Conservation (phyloP, 176 grass and related monocot species). For the Lolium multiflorum region DNA sequence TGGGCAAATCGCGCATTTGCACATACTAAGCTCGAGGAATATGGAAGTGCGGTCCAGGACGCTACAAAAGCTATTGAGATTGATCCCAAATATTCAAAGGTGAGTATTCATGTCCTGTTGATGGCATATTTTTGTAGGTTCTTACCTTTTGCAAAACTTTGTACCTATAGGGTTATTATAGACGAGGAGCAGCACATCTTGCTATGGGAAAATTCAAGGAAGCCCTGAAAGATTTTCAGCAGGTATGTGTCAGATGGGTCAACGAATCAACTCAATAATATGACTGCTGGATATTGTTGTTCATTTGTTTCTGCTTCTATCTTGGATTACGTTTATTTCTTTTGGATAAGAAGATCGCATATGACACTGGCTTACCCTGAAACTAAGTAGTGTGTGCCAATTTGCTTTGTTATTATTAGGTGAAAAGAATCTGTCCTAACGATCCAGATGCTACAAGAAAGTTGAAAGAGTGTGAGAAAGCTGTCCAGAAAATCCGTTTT, state of each 20-base stretch:
- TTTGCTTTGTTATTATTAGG: conserved; percentile 50
- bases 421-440: conserved; percentile 85
- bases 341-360: conserved; percentile 1
- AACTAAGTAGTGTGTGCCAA: background rate
- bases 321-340: background rate
- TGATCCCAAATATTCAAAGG: conserved; percentile 88
- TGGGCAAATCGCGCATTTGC: conserved; percentile 93
- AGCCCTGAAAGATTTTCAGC: conserved; percentile 94
- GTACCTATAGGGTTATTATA: conserved; percentile 76
- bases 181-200: conserved; percentile 82
- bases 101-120: conserved; percentile 37
- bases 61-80: conserved; percentile 84
- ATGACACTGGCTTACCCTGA: background rate
- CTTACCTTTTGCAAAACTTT: background rate
- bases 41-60: conserved; percentile 88
- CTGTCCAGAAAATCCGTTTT: conserved; percentile 87
- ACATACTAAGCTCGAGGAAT: conserved; percentile 86
- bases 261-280: background rate
- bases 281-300: background rate
- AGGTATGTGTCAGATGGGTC: conserved; percentile 50
- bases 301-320: background rate
- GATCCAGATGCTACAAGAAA: conserved; percentile 92
- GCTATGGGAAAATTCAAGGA: conserved; percentile 98
- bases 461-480: conserved; percentile 94
- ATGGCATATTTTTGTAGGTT: conserved; percentile 31